A percentile compares a stretch with the other conserved stretches of the same genome.
Conservation (phyloP, 2,329 filamentous ascomycete genomes). For the Trichoderma arundinaceum region DNA sequence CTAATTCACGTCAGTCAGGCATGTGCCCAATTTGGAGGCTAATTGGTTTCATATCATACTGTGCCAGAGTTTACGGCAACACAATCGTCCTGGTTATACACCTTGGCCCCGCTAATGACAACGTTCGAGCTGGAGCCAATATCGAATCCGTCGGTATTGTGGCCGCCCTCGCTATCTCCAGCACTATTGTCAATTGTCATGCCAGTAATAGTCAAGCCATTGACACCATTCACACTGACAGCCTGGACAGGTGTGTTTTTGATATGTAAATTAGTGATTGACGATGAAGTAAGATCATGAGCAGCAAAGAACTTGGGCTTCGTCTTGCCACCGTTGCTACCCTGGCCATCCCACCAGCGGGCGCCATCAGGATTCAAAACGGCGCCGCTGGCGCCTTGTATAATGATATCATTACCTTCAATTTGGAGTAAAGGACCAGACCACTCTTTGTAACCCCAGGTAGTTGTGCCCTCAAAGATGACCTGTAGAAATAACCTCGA, state of each 20-base stretch:
- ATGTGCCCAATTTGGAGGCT: too few relatives aligned
- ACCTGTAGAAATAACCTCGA: neutral
- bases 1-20: slow-evolving; percentile 12
- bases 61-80: slow-evolving; percentile 61
- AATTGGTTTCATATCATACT: slow-evolving; percentile 6
- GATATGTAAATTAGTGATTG: slow-evolving; percentile 47
- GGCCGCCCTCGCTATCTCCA: slow-evolving; percentile 44
- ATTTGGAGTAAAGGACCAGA: slow-evolving; percentile 23
- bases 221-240: slow-evolving; percentile 47
- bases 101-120: slow-evolving; percentile 56
- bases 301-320: slow-evolving; percentile 68
- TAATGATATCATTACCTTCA: slow-evolving; percentile 18
- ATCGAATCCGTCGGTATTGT: slow-evolving; percentile 67
- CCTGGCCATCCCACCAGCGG: slow-evolving; percentile 66
- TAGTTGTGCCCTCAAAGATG: slow-evolving; percentile 22
- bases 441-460: slow-evolving; percentile 25
- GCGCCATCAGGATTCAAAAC: slow-evolving; percentile 11
- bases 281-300: slow-evolving; percentile 45
- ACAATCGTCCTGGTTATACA: slow-evolving; percentile 68
- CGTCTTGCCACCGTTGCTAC: slow-evolving; percentile 62
- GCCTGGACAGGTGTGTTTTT: slow-evolving; percentile 51
- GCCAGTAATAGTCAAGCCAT: slow-evolving; percentile 44
- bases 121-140: slow-evolving; percentile 57
- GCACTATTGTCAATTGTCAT: slow-evolving; percentile 49
- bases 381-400: slow-evolving; percentile 13